These are phyloP conservation scores for Rhodosorus marinus DNA, from an alignment of 23 red algal species.

Conservation along the genomic window DNA sequence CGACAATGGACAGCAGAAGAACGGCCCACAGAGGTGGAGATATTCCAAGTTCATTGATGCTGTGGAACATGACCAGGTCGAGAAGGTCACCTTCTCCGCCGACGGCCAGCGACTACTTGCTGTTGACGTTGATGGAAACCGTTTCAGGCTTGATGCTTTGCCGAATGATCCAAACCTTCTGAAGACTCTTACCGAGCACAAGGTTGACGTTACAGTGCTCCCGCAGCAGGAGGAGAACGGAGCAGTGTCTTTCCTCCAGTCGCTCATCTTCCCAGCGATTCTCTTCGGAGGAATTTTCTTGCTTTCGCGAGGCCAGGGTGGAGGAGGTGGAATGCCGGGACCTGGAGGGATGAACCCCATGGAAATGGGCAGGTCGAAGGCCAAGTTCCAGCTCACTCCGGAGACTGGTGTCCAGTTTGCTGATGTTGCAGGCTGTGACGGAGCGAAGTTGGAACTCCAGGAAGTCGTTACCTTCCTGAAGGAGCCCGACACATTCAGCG, in stretches of 20 bases:
- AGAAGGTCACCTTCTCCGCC: slow-evolving; percentile 92
- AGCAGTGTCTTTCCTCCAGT: slow-evolving; percentile 67
- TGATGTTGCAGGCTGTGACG: slow-evolving; percentile 86
- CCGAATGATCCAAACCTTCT: slow-evolving; percentile 87
- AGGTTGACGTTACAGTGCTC: slow-evolving; percentile 93
- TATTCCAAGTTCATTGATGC: slow-evolving; percentile 87
- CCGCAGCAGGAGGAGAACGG: slow-evolving; percentile 67
- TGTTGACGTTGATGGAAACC: slow-evolving; percentile 85
- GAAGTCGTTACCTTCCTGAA: slow-evolving; percentile 97
- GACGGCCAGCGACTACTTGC: slow-evolving; percentile 75
- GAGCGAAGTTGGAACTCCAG: slow-evolving; percentile 83
- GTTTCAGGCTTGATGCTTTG: slow-evolving; percentile 82
- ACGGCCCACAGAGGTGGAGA: slow-evolving; percentile 65
- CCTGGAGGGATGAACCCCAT: slow-evolving; percentile 72
- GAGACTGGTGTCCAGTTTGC: slow-evolving; percentile 92
- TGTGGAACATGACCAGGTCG: slow-evolving; percentile 62
- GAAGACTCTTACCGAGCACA: slow-evolving; percentile 59
- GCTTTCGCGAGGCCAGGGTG: slow-evolving; percentile 60
- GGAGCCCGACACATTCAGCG: slow-evolving; percentile 84
- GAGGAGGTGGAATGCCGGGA: slow-evolving; percentile 14
- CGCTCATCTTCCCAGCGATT: slow-evolving; percentile 75
- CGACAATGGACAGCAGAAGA: too few species aligned
- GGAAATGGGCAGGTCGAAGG: slow-evolving; percentile 74
- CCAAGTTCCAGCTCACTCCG: slow-evolving; percentile 74
- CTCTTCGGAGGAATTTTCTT: slow-evolving; percentile 92